Conservation (phyloP, 306 rosid genomes). For the Lotus japonicus region DNA sequence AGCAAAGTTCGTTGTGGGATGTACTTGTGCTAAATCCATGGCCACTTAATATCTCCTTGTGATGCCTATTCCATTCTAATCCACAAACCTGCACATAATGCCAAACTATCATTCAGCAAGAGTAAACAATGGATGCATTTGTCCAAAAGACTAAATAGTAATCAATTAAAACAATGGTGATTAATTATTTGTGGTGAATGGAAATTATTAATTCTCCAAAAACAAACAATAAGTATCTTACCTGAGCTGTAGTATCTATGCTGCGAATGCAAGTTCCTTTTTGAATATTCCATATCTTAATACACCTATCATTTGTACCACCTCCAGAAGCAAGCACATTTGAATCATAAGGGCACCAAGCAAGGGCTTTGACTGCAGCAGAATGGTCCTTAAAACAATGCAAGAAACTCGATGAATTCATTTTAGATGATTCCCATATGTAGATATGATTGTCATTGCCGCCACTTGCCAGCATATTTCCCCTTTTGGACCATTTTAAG, state of each 20-base stretch:
- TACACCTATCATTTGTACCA: constrained; percentile 58
- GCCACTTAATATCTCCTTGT: constrained; percentile 68
- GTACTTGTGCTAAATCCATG: constrained; percentile 52
- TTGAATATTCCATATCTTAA: constrained; percentile 57
- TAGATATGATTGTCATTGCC: constrained; percentile 70
- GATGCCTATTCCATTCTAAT: constrained; percentile 75
- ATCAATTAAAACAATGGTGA: too few relatives aligned
- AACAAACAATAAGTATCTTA: constrained; percentile 13
- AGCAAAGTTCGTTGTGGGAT: constrained; percentile 44
- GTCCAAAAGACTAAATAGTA: too few relatives aligned
- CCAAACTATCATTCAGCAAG: not conserved
- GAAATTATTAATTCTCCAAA: too few relatives aligned
- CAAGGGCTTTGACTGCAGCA: constrained; percentile 72
- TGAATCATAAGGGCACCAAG: constrained; percentile 66
- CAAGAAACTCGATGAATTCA: constrained; percentile 60
- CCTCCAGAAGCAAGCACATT: constrained; percentile 64
- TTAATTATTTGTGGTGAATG: too few relatives aligned
- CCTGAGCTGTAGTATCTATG: constrained; percentile 53
- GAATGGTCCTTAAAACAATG: constrained; percentile 49
- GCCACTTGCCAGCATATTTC: constrained; percentile 72
- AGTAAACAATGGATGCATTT: not conserved
- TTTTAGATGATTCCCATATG: constrained; percentile 65
- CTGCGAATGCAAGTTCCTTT: constrained; percentile 42
- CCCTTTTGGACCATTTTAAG: constrained; percentile 67
- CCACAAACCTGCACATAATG: constrained; percentile 58